Conservation (phyloP, 2,329 filamentous ascomycete genomes). For the Aspergillus flavus region DNA sequence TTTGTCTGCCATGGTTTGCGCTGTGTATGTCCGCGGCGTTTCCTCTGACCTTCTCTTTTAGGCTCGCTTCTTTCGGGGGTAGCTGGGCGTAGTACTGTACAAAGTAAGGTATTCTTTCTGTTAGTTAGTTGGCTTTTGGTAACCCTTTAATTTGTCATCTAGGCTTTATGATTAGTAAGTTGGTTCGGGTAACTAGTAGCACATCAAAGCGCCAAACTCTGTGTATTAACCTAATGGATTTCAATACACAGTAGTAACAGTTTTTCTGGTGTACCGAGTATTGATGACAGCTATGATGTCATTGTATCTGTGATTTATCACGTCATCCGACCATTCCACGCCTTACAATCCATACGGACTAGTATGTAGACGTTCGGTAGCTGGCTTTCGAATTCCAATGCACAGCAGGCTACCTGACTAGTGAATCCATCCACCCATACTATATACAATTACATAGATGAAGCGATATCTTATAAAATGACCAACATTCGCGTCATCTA, state of each 20-base stretch:
- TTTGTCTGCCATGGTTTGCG: not conserved
- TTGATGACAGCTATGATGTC: not conserved
- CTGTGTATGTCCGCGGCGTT: not conserved
- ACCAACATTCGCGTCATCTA: too few species aligned
- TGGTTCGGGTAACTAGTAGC: too few species aligned
- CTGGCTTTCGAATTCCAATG: too few species aligned
- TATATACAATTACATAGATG: too few species aligned
- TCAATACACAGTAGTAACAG: not conserved
- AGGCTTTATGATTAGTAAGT: not conserved
- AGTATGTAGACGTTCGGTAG: too few species aligned
- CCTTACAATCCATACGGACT: not conserved
- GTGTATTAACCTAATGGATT: not conserved
- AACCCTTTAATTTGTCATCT: not conserved
- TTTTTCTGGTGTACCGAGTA: not conserved
- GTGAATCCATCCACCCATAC: too few species aligned
- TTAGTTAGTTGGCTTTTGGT: not conserved
- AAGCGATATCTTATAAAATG: too few species aligned
- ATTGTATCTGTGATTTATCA: not conserved
- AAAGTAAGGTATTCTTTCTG: not conserved
- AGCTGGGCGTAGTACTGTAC: not conserved
- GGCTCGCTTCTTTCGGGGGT: not conserved
- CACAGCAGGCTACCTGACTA: too few species aligned
- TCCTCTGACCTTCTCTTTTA: not conserved
- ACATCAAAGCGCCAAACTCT: not conserved
- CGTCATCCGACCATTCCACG: not conserved